Percentiles rank a stretch among this genome's conserved stretches.
phyloP scores from a whole-genome alignment of 2,329 filamentous ascomycete genomes.

The Orbilia ellipsospora region DNA sequence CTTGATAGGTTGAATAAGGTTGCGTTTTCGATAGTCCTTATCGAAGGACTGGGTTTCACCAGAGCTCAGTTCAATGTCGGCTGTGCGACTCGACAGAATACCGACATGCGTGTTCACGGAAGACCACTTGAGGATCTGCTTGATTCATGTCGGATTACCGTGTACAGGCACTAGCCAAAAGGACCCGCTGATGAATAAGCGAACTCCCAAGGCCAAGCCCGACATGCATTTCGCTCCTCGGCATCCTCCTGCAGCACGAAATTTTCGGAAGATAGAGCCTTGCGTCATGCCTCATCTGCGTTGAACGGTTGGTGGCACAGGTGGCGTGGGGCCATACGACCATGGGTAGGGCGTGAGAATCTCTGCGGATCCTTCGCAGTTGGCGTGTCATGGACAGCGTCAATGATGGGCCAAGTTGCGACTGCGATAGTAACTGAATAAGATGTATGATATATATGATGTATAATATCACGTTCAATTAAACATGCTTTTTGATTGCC shows the following conservation, averaged over 20 bases:
- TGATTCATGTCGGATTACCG: too few species aligned
- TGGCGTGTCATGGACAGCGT: background rate
- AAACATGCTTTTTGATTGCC: background rate
- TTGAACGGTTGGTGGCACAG: conserved; percentile 29
- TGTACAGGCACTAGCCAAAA: too few species aligned
- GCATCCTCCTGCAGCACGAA: conserved; percentile 4
- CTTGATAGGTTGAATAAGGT: background rate
- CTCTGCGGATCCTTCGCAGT: conserved; percentile 20
- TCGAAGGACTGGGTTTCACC: background rate
- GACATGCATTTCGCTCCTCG: conserved; percentile 19
- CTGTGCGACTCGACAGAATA: conserved; percentile 16
- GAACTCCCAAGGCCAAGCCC: too few species aligned
- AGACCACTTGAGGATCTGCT: too few species aligned
- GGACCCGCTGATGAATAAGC: too few species aligned
- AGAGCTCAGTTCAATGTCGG: conserved; percentile 2
- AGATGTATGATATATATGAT: too few species aligned
- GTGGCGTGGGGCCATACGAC: conserved; percentile 8
- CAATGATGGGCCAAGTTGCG: too few species aligned
- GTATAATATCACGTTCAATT: too few species aligned
- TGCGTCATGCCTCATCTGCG: conserved; percentile 47
- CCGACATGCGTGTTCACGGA: background rate
- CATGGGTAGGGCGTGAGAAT: background rate
- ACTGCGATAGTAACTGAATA: too few species aligned
- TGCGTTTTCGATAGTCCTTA: background rate
- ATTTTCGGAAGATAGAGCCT: conserved; percentile 7